These are phyloP conservation scores for Erysimum cheiranthoides DNA, from an alignment of 345 rosid genomes.

Conservation along the genomic window DNA sequence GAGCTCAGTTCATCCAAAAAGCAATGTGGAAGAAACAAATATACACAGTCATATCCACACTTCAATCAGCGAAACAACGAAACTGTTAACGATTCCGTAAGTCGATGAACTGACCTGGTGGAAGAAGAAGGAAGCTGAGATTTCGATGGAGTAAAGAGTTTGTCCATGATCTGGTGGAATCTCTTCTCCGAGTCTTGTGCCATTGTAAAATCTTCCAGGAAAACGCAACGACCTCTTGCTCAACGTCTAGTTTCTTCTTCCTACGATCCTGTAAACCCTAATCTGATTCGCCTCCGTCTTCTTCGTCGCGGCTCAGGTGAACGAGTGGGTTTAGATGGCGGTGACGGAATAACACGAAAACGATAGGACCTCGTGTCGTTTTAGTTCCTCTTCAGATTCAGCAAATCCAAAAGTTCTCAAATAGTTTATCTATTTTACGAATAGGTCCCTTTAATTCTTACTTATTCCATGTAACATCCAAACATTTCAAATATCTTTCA, in stretches of 20 bases:
- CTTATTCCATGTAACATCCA: background rate
- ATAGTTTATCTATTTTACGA: background rate
- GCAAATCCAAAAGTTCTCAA: background rate
- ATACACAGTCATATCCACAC: background rate
- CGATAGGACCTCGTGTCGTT: constrained; percentile 39
- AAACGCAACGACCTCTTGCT: constrained; percentile 1
- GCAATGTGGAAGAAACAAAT: background rate
- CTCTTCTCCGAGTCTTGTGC: constrained; percentile 79
- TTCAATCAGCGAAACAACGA: constrained; percentile 1
- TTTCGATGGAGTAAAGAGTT: constrained; percentile 66
- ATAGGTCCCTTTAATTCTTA: background rate
- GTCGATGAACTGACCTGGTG: constrained; percentile 51
- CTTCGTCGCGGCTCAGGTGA: constrained; percentile 36
- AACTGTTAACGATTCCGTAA: background rate
- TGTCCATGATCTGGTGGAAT: constrained; percentile 85
- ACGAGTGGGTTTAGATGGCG: constrained; percentile 6
- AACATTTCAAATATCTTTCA: background rate
- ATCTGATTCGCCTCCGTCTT: constrained; percentile 31
- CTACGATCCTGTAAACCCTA: constrained; percentile 29
- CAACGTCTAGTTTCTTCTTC: background rate
- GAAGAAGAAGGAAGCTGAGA: constrained; percentile 50
- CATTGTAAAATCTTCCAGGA: constrained; percentile 45
- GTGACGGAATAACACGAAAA: constrained; percentile 18
- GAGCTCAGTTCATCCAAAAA: background rate
- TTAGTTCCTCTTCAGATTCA: background rate